Percentiles rank a stretch among this genome's conserved stretches.
Conservation (phyloP, 345 rosid genomes). For the Rhodamnia rubescens region DNA sequence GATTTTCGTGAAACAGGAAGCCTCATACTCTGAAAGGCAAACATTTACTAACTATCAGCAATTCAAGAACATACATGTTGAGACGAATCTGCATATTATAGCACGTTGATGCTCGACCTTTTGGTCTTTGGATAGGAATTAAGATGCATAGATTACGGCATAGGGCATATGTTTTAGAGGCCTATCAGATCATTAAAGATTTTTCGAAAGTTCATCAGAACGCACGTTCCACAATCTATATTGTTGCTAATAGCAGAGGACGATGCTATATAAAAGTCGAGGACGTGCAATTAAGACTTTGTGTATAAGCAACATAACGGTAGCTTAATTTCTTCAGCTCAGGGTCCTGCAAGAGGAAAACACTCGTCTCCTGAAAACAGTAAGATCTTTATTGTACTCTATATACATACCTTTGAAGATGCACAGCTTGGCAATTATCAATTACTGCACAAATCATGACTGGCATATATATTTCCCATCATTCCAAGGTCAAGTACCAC, state of each 20-base stretch:
- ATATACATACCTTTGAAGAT: neutral
- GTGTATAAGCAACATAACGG: neutral
- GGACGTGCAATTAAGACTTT: neutral
- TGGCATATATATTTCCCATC: neutral
- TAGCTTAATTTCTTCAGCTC: constrained; percentile 14
- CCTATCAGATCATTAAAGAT: neutral
- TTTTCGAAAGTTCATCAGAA: neutral
- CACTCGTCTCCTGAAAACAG: constrained; percentile 30
- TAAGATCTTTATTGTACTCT: constrained; percentile 8
- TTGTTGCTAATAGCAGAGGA: neutral
- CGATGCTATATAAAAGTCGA: neutral
- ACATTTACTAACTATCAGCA: neutral
- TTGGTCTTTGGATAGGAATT: neutral
- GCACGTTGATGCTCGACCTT: neutral
- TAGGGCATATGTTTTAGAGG: neutral
- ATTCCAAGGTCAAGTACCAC: neutral
- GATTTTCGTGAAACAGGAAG: neutral
- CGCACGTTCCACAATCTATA: neutral
- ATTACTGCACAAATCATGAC: neutral
- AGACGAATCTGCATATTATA: neutral
- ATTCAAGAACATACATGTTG: neutral
- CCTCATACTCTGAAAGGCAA: neutral
- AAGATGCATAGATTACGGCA: neutral
- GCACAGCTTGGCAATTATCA: neutral
- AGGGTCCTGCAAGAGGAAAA: constrained; percentile 40